Percentiles rank a stretch among this genome's conserved stretches.
phyloP scores from a whole-genome alignment of 192 early-diverging fungal genomes.

The Podila minutissima region DNA sequence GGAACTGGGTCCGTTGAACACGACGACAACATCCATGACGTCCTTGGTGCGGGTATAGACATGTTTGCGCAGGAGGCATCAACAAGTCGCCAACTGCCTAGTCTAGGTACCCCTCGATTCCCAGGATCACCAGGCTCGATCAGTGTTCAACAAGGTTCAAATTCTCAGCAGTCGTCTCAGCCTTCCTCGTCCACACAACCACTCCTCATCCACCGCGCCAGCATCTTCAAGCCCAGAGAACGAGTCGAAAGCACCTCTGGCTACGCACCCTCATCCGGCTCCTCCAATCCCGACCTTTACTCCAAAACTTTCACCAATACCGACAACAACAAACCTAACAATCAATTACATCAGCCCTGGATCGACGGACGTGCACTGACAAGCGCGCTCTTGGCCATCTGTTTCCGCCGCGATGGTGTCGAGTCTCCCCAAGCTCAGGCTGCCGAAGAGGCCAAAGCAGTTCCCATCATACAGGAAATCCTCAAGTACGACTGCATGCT shows the following conservation, averaged over 20 bases:
- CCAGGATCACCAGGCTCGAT: neutral
- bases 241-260: conserved; percentile 10
- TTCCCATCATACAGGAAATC: conserved; percentile 33
- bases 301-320: neutral
- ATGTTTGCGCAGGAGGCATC: neutral
- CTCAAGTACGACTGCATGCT: conserved; percentile 50
- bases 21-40: neutral
- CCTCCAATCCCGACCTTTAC: neutral
- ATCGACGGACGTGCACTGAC: conserved; percentile 44
- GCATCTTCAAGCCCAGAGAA: conserved; percentile 8
- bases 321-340: neutral
- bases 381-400: conserved; percentile 38
- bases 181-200: neutral
- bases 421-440: conserved; percentile 25
- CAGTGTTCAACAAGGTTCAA: neutral
- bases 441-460: conserved; percentile 20
- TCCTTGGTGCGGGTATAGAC: conserved; percentile 8
- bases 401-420: conserved; percentile 36
- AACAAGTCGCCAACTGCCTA: conserved; percentile 2
- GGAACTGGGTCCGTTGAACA: neutral
- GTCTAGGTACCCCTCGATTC: neutral
- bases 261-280: neutral
- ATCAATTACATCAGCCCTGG: conserved; percentile 33
- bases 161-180: neutral
- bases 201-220: neutral